A percentile compares a stretch with the other conserved stretches of the same genome.
Evolutionary conservation across 208 protist species (phyloP).

Genomic region (Dictyostelium gargantuum): DNA sequence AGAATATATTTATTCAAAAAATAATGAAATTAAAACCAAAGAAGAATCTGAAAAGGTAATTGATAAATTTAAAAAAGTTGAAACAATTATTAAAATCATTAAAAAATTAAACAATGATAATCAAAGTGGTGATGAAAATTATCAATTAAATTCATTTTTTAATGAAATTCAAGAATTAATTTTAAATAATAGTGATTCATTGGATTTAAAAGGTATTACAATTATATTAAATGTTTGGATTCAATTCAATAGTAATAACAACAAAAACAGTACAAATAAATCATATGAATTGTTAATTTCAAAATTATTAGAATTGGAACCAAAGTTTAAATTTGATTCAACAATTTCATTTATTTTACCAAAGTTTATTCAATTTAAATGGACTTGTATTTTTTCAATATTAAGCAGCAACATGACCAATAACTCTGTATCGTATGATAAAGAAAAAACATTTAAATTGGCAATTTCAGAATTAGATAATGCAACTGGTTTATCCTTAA

Average conservation of each 20-base stretch:
- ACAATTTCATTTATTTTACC: background rate
- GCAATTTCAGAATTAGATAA: background rate
- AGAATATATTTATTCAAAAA: background rate
- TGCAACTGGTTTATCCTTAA: background rate
- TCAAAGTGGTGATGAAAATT: too few species aligned
- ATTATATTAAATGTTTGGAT: conserved; percentile 13
- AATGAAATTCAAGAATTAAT: background rate
- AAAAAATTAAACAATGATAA: background rate
- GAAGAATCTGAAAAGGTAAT: conserved; percentile 1
- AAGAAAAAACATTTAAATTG: background rate
- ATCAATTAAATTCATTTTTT: background rate
- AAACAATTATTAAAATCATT: background rate
- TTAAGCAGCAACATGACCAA: background rate
- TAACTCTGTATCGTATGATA: background rate
- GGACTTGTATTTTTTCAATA: conserved; percentile 4
- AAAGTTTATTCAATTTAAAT: conserved; percentile 23
- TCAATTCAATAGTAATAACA: background rate
- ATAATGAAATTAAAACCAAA: background rate
- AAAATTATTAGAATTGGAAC: background rate
- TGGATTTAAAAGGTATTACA: background rate
- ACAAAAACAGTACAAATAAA: background rate
- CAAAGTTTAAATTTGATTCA: background rate
- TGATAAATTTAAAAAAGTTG: background rate
- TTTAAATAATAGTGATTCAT: background rate
- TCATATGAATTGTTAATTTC: background rate